Base-by-base conservation (phyloP, 176 grass and related monocot species). In the Bromus sterilis region DNA sequence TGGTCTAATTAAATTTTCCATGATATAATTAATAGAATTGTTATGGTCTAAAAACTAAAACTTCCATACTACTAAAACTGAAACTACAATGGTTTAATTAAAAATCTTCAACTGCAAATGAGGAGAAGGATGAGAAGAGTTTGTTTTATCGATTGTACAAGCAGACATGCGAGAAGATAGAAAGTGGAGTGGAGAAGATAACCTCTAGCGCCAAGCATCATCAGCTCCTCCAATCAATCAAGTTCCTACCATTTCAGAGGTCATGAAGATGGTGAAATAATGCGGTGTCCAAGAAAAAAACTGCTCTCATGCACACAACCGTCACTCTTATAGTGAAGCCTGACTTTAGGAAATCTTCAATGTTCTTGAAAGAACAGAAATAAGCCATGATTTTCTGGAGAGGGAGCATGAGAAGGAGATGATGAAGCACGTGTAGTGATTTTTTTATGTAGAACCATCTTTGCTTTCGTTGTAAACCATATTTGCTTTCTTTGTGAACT, bases 61-160 rank as follows among this genome's bases (percentile, higher is more conserved):
- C n/a, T n/a, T n/a, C n/a, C n/a, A n/a, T n/a, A n/a, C n/a, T n/a
- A n/a, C n/a, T n/a, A n/a, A n/a, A n/a, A n/a, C n/a, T n/a, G n/a
- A n/a, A n/a, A n/a, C n/a, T n/a, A n/a, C n/a, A n/a, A n/a, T n/a
- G n/a, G n/a, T n/a, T n/a, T n/a, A n/a, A n/a, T n/a, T n/a, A n/a
- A n/a, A n/a, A 10, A 4, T 9, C 1, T 1, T 13, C 12, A 30
- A 15, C 0, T 20, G 6, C 5, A 7, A 37, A 9, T 42, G 35
- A 30, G 41, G 56, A 77, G 36, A 77, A 77, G 24, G 75, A 42
- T 6, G 75, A 77, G 56, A 77, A 77, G 7, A 77, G 74, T 12
- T 36, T 3, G 35, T 36, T 36, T 5, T 6, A 36, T 57, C 18
- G 74, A 21, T 2, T 58, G 10, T 76, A 76, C 51, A 57, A 37